Evolutionary conservation across 345 rosid species (phyloP).

Genomic region (Zanthoxylum bungeanum): DNA sequence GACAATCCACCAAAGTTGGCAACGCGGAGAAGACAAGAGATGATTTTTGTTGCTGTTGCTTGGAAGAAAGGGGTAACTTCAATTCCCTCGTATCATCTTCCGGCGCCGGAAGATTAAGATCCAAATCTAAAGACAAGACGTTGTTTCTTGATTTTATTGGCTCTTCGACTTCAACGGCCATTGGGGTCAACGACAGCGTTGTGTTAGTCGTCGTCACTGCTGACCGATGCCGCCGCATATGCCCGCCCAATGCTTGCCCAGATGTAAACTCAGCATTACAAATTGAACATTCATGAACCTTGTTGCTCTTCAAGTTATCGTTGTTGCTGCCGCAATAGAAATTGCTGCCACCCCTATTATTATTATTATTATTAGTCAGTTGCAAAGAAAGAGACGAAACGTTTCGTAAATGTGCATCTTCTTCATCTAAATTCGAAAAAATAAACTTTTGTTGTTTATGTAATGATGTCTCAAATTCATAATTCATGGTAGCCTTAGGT

Average conservation of each 20-base stretch:
- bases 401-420: background rate
- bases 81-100: slow-evolving; percentile 60
- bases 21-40: slow-evolving; percentile 61
- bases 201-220: slow-evolving; percentile 17
- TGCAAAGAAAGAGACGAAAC: slow-evolving; percentile 53
- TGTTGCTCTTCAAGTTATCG: slow-evolving; percentile 29
- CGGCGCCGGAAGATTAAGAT: slow-evolving; percentile 97
- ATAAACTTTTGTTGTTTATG: slow-evolving; percentile 25
- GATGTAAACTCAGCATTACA: slow-evolving; percentile 83
- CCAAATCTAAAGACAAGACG: slow-evolving; percentile 66
- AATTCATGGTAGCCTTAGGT: slow-evolving; percentile 28
- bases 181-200: slow-evolving; percentile 43
- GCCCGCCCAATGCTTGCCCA: slow-evolving; percentile 96
- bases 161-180: slow-evolving; percentile 33
- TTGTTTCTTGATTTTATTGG: slow-evolving; percentile 43
- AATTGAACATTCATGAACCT: slow-evolving; percentile 77
- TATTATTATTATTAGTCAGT: slow-evolving; percentile 23
- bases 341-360: slow-evolving; percentile 7
- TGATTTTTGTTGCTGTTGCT: slow-evolving; percentile 46
- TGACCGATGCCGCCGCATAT: slow-evolving; percentile 85
- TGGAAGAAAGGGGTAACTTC: slow-evolving; percentile 48
- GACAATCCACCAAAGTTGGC: slow-evolving; percentile 91
- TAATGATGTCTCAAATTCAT: slow-evolving; percentile 6
- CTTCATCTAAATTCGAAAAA: background rate
- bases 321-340: background rate